phyloP scores from a whole-genome alignment of 495 filamentous ascomycete genomes.

The Podospora pseudoanserina region DNA sequence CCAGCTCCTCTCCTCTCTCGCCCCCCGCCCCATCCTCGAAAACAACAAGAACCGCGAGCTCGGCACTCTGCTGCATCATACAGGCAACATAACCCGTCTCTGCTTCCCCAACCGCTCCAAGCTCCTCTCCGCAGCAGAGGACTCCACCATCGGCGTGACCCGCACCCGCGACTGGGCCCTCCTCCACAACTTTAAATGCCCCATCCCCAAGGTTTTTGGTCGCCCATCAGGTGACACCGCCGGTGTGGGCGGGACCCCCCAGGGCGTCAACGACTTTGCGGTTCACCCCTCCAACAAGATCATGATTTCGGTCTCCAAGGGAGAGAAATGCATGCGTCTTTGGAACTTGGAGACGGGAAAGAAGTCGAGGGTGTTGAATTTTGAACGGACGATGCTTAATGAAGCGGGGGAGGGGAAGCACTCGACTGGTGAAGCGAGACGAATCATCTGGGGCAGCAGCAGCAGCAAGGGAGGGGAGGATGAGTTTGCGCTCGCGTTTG shows the following conservation, averaged over 20 bases:
- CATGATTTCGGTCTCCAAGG: slow-evolving; percentile 84
- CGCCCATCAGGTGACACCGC: slow-evolving; percentile 89
- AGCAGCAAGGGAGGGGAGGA: slow-evolving; percentile 57
- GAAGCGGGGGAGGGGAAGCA: slow-evolving; percentile 72
- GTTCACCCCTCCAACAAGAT: slow-evolving; percentile 95
- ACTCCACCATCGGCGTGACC: slow-evolving; percentile 82
- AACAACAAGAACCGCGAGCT: slow-evolving; percentile 85
- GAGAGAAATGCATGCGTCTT: slow-evolving; percentile 84
- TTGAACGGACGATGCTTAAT: slow-evolving; percentile 61
- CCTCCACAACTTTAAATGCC: slow-evolving; percentile 85
- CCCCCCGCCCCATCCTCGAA: slow-evolving; percentile 66
- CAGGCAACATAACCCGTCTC: slow-evolving; percentile 70
- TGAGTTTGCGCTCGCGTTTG: slow-evolving; percentile 85
- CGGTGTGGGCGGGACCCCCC: slow-evolving; percentile 71
- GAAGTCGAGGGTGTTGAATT: slow-evolving; percentile 88
- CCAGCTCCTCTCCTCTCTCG: slow-evolving; percentile 55
- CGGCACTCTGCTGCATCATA: slow-evolving; percentile 82
- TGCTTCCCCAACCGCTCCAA: slow-evolving; percentile 84
- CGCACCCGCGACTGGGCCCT: slow-evolving; percentile 85
- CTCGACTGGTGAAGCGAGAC: slow-evolving; percentile 76
- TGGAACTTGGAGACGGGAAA: slow-evolving; percentile 98
- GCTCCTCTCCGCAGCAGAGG: slow-evolving; percentile 76
- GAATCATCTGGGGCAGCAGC: slow-evolving; percentile 72
- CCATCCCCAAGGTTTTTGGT: slow-evolving; percentile 75
- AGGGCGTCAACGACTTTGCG: slow-evolving; percentile 92